A percentile compares a stretch with the other conserved stretches of the same genome.
phyloP scores from a whole-genome alignment of 2,329 filamentous ascomycete genomes.

The Aspergillus niger region DNA sequence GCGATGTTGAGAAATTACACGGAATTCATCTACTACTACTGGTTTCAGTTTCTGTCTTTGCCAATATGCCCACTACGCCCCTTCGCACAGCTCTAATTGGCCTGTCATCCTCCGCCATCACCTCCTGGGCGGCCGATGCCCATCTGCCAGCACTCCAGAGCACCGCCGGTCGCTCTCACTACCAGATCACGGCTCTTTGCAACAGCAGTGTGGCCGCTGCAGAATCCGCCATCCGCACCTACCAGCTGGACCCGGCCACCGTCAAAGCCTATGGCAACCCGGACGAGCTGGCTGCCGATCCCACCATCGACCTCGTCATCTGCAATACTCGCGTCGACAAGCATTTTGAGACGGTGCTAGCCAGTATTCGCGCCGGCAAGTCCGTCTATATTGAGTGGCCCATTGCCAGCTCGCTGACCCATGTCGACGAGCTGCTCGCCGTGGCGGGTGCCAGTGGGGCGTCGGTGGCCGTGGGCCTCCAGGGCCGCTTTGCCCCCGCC shows the following conservation, averaged over 20 bases:
- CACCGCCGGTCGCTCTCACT: background rate
- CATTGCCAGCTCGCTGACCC: slow-evolving; percentile 48
- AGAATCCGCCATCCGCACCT: slow-evolving; percentile 30
- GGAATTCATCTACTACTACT: too few species aligned
- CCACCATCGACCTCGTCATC: slow-evolving; percentile 57
- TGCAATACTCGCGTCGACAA: slow-evolving; percentile 55
- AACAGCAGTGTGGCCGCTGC: slow-evolving; percentile 16
- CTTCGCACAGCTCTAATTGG: slow-evolving; percentile 18
- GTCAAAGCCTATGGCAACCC: slow-evolving; percentile 52
- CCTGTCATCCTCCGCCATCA: slow-evolving; percentile 7
- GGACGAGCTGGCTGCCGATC: slow-evolving; percentile 50
- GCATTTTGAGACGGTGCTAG: slow-evolving; percentile 50
- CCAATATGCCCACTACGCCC: background rate
- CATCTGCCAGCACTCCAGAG: slow-evolving; percentile 15
- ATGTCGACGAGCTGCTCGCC: slow-evolving; percentile 47
- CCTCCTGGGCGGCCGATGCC: slow-evolving; percentile 12
- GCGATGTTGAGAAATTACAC: background rate
- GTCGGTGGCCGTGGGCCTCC: slow-evolving; percentile 53
- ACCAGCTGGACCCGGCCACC: slow-evolving; percentile 40
- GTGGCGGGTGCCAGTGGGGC: slow-evolving; percentile 37
- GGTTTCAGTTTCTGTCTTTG: too few species aligned
- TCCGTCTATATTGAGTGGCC: slow-evolving; percentile 62
- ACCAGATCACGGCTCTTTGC: slow-evolving; percentile 14
- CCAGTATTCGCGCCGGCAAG: slow-evolving; percentile 57
- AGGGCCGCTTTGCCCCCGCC: slow-evolving; percentile 52